Base-by-base conservation (phyloP, 2,329 filamentous ascomycete species). In the Penicillium sumatraense region DNA sequence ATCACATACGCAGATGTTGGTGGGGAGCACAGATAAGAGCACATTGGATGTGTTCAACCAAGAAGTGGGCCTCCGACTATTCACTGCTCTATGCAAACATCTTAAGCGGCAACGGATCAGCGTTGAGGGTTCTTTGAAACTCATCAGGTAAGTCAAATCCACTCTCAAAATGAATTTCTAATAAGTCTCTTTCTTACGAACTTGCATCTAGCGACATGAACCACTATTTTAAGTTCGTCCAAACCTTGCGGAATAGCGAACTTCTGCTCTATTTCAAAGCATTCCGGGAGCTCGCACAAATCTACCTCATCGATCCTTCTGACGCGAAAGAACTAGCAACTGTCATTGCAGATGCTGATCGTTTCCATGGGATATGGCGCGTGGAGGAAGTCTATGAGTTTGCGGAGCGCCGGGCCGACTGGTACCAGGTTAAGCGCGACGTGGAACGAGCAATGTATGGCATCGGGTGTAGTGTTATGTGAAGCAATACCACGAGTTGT, bases 1-100 rank as follows among this genome's bases (percentile, higher is more conserved):
- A 20, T 89, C 89, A 14, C 95, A 99, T 73, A 98, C 93, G 1
- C 86, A 84, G 69, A 97, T 99, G 91, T 83, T 99, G 11, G 86
- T 90, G 3, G 95, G 95, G 58, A 96, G 91, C 71, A 98, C 93
- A 1, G 95, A 99, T 72, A 99, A 99, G 80, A 93, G 91, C 59
- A 96, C 96, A 83, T 87, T 99, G 23, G 95, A 99, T 70, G 95
- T 99, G 13, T 99, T 99, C 81, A 97, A 96, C 73, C 91, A 95
- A 75, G 95, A 99, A 78, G 93, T 99, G 23, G 95, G 95, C 0
- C 84, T 97, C 60, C 89, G 95, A 23, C 83, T 99, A 49, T 99
- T 98, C 77, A 87, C 89, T 18, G 89, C 91, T 16, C 81, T 99
- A 48, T 97, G 93, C 82, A 99, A 99, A 77, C 95, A 99, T 76